Conservation (phyloP, 2,329 filamentous ascomycete species). For the Diaporthe aspalathi region DNA sequence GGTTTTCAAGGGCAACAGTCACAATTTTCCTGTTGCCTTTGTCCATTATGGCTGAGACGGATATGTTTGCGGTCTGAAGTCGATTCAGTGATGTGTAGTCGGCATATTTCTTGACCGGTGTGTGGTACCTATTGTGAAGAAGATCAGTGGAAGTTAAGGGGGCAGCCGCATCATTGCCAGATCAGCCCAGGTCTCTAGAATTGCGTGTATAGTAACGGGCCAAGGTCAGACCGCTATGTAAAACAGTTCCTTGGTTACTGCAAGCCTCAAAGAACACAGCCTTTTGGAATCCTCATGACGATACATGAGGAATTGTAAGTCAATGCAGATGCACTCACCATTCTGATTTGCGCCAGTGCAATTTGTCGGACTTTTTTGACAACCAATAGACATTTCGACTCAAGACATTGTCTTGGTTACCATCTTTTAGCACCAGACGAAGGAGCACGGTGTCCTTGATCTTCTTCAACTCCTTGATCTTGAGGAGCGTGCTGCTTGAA, state of each 20-base stretch:
- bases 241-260: neutral
- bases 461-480: constrained; percentile 43
- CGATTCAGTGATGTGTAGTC: constrained; percentile 62
- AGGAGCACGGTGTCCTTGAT: constrained; percentile 61
- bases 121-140: neutral
- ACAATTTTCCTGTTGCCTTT: constrained; percentile 37
- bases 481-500: constrained; percentile 51
- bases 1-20: constrained; percentile 62
- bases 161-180: neutral
- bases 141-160: neutral
- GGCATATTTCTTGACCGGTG: constrained; percentile 1
- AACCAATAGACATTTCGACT: constrained; percentile 73
- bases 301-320: too few relatives aligned
- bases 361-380: constrained; percentile 55
- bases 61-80: constrained; percentile 49
- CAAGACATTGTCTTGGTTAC: constrained; percentile 48
- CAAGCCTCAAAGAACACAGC: too few relatives aligned
- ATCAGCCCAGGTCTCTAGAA: neutral
- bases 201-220: neutral
- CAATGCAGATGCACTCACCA: constrained; percentile 56
- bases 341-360: constrained; percentile 67
- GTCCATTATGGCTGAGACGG: constrained; percentile 42
- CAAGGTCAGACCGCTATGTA: neutral
- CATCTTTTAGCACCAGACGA: constrained; percentile 58
- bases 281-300: too few relatives aligned